These are phyloP conservation scores for Serendipita vermifera DNA, from an alignment of 768 basidiomycete genomes.

Conservation along the genomic window DNA sequence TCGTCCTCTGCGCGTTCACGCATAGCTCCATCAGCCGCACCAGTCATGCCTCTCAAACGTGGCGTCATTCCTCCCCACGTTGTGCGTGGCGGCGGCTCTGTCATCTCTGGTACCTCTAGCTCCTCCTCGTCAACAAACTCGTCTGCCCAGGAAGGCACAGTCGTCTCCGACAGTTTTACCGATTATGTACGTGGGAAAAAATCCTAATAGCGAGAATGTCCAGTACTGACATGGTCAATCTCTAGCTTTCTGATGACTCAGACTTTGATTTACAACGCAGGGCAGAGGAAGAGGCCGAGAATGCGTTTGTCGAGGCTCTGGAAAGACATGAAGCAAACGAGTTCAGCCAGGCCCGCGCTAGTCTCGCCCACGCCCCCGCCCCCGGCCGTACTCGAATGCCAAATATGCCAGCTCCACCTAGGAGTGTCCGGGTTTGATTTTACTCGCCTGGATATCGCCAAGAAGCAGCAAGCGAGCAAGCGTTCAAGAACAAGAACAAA, in stretches of 20 bases:
- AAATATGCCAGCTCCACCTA: too few species aligned
- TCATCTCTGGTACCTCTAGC: constrained; percentile 12
- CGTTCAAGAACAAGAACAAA: too few species aligned
- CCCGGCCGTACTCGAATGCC: too few species aligned
- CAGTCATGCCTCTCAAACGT: neutral
- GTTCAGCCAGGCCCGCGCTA: neutral
- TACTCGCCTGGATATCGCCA: too few species aligned
- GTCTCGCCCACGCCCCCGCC: neutral
- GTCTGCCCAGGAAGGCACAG: constrained; percentile 31
- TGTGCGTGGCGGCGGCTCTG: constrained; percentile 11
- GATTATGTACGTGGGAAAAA: constrained; percentile 51
- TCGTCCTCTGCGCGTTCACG: neutral
- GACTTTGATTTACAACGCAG: constrained; percentile 7
- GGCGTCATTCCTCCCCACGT: constrained; percentile 7
- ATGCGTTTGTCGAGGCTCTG: neutral
- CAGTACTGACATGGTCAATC: too few species aligned
- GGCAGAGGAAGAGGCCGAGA: constrained; percentile 4
- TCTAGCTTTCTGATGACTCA: neutral
- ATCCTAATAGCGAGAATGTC: too few species aligned
- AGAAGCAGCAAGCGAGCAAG: too few species aligned
- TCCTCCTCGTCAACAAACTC: constrained; percentile 15
- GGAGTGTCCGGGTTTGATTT: too few species aligned
- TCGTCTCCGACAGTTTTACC: constrained; percentile 78
- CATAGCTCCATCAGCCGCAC: too few species aligned
- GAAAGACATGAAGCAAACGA: neutral